Evolutionary conservation across 805 yeast genomes (phyloP), one percentile per base, ranked within the genome.

Genomic region (Yarrowia sp.): DNA sequence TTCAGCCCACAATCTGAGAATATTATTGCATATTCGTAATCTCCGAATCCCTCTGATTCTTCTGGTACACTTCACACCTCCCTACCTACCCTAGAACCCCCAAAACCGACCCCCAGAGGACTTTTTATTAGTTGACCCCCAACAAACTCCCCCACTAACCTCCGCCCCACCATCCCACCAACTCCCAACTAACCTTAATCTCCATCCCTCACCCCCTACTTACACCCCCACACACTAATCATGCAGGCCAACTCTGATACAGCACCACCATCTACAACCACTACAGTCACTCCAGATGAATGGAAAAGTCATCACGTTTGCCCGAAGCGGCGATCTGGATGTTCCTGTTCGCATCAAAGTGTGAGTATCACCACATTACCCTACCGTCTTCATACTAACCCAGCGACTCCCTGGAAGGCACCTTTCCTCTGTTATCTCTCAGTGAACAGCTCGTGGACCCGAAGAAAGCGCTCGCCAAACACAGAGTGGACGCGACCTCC

Each of bases 291-390:
- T 3, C 61, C 47, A 44, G 61, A 75, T 75, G 78, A 75, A 74
- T 61, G 71, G 70, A 48, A 78, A 76, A 51, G 80, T 81, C 47
- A 79, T 83, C 36, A 81, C 86, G 6, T 86, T 84, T 71, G 83
- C 84, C 69, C 77, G 83, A 4, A 84, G 89, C 0, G 80, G 81
- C 66, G 89, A 86, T 67, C 71, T 86, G 17, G 78, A 81, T 39
- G 67, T 78, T 2, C 84, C 83, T 0, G 77, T 87, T 64, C 71
- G 77, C 32, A 73, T 86, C 7, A 85, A 81, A 66, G 74, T 86
- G 69, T 74, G 64, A 13, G 73, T 68, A 55, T 15, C 18, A 6
- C 7, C 33, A 1, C 8, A 5, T 4, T 32, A 10, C 8, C 17
- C 11, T 8, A 10, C 28, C 13, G 7, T 18, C 7, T 3, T 13